phyloP scores from a whole-genome alignment of 495 filamentous ascomycete genomes.

The Oleoguttula mirabilis region DNA sequence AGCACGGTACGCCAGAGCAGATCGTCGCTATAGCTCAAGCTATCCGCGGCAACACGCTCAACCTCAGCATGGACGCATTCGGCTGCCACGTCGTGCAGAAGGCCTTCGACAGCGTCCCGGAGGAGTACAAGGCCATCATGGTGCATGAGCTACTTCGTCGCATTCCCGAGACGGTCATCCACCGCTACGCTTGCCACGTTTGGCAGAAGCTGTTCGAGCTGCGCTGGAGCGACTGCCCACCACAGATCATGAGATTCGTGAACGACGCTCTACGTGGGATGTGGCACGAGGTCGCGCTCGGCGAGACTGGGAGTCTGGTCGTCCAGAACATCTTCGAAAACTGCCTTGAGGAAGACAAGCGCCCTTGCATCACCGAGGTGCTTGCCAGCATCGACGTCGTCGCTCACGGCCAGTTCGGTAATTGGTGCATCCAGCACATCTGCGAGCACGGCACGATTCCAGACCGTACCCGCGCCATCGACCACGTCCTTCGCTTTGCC shows the following conservation, averaged over 20 bases:
- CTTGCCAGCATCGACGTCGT: conserved; percentile 87
- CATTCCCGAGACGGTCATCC: conserved; percentile 95
- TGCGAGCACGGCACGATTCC: conserved; percentile 90
- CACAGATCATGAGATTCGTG: conserved; percentile 96
- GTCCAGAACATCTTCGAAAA: conserved; percentile 99
- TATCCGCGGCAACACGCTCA: conserved; percentile 88
- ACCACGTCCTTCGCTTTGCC: conserved; percentile 84
- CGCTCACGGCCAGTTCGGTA: conserved; percentile 96
- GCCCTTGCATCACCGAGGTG: conserved; percentile 93
- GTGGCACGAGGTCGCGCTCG: conserved; percentile 97
- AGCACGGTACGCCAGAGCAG: conserved; percentile 92
- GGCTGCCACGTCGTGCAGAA: conserved; percentile 98
- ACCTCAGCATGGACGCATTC: conserved; percentile 94
- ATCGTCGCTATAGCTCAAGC: conserved; percentile 88
- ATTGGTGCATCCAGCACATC: conserved; percentile 99
- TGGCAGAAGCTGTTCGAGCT: conserved; percentile 99
- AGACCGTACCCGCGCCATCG: conserved; percentile 84
- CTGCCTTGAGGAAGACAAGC: conserved; percentile 97
- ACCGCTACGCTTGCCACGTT: conserved; percentile 96
- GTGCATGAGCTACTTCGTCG: conserved; percentile 89
- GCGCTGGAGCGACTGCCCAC: conserved; percentile 85
- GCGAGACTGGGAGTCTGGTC: conserved; percentile 92
- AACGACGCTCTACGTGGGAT: conserved; percentile 91
- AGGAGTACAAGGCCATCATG: conserved; percentile 97
- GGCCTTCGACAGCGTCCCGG: conserved; percentile 91